Base-by-base conservation (phyloP, 106 monocot genomes). In the Vanilla planifolia region DNA sequence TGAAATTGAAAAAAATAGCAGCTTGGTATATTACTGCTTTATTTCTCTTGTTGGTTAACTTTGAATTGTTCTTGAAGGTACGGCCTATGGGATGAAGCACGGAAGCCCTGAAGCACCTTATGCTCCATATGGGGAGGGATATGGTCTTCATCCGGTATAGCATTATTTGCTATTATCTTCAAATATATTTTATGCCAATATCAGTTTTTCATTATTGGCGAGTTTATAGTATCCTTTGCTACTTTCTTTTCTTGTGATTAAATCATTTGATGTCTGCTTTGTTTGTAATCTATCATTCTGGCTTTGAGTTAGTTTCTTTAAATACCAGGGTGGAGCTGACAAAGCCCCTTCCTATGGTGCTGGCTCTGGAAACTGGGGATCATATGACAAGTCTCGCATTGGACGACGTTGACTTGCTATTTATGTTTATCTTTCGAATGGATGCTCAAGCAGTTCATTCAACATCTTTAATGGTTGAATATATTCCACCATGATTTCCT, bases 61-160 rank as follows among this genome's bases (percentile, higher is more conserved):
- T 28, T 46, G 22, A 40, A 36, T 27, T 57, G 1, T 46, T 53
- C 4, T 72, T 79, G 60, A 83, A 84, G 80, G 80, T 65, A 74
- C 75, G 63, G 33, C 69, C 50, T 84, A 84, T 65, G 78, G 89
- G 28, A 73, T 61, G 70, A 80, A 78, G 28, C 21, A 73, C 46
- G 64, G 63, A 25, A 84, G 80, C 64, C 61, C 89, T 71, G 81
- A 89, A 67, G 81, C 75, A 19, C 45, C 69, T 15, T 73, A 71
- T 27, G 71, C 71, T 50, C 48, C 81, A 10, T 84, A 75, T 81
- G 84, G 72, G 32, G 78, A 80, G 66, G 75, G 61, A 29, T 89
- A 75, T 59, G 57, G 61, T 37, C 62, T 71, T 70, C 78, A 67
- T 63, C 14, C 51, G 69, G 89, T 84, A 78, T 39, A 46, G 20